Percentiles rank a stretch among this genome's conserved stretches.
Evolutionary conservation across 2,329 filamentous ascomycete genomes (phyloP).

Genomic region (Epichloe gansuensis): DNA sequence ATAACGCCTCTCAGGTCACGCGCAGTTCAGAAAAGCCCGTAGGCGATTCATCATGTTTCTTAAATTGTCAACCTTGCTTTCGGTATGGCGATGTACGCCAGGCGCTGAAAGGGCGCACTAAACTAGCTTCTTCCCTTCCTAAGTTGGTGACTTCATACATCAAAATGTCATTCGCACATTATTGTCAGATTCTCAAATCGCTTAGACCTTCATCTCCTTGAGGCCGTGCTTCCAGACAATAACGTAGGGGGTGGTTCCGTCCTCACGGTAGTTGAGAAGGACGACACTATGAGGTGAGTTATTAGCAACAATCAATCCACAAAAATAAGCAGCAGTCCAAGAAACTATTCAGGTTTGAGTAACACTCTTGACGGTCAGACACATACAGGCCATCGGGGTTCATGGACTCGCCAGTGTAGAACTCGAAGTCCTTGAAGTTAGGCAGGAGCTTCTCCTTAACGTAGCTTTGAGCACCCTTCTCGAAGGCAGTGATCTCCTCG

Average conservation of each 20-base stretch:
- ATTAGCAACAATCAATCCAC: not conserved
- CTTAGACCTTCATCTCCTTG: conserved; percentile 80
- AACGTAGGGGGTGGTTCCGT: conserved; percentile 81
- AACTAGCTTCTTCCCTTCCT: conserved; percentile 2
- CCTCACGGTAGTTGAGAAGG: conserved; percentile 95
- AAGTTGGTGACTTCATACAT: conserved; percentile 6
- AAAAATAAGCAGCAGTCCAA: not conserved
- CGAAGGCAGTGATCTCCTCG: conserved; percentile 63
- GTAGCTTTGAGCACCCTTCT: conserved; percentile 58
- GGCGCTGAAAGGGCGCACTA: conserved; percentile 3
- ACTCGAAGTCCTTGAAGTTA: conserved; percentile 95
- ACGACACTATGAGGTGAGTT: conserved; percentile 47
- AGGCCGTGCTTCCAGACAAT: conserved; percentile 94
- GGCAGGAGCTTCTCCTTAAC: conserved; percentile 69
- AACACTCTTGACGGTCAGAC: not conserved
- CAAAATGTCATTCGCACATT: conserved; percentile 3
- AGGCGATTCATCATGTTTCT: not conserved
- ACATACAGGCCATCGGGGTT: conserved; percentile 86
- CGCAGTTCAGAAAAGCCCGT: not conserved
- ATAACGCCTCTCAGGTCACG: not conserved
- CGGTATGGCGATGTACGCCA: conserved; percentile 7
- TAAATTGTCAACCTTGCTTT: conserved; percentile 7
- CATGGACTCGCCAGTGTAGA: conserved; percentile 86
- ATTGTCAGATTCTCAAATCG: not conserved
- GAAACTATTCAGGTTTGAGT: not conserved